phyloP scores from a whole-genome alignment of 2,329 filamentous ascomycete genomes.

The Chaetomium sp. region DNA sequence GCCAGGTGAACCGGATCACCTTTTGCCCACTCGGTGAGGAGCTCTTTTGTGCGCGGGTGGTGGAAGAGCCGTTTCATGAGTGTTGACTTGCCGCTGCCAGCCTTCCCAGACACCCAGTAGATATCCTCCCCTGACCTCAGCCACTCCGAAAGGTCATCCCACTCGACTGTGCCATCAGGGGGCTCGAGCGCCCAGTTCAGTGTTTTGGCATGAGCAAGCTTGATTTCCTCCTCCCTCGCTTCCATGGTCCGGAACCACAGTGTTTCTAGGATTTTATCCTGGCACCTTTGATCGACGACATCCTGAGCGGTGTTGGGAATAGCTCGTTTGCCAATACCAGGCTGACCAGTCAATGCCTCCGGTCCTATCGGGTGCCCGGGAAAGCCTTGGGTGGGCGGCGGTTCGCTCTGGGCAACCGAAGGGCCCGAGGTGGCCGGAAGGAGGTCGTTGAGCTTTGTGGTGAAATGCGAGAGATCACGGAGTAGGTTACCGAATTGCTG shows the following conservation, averaged over 20 bases:
- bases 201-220: conserved; percentile 17
- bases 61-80: conserved; percentile 36
- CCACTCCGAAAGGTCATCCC: conserved; percentile 25
- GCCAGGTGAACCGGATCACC: conserved; percentile 21
- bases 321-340: not conserved
- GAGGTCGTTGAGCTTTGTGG: conserved; percentile 26
- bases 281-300: not conserved
- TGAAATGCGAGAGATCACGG: conserved; percentile 27
- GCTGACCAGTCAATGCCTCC: not conserved
- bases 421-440: not conserved
- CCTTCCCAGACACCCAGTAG: conserved; percentile 34
- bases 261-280: conserved; percentile 9
- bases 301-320: not conserved
- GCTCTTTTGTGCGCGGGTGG: conserved; percentile 13
- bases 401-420: not conserved
- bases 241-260: conserved; percentile 29
- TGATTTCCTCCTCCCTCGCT: conserved; percentile 20
- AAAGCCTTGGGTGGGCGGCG: not conserved
- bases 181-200: conserved; percentile 9
- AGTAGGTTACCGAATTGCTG: conserved; percentile 29
- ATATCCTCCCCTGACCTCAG: conserved; percentile 15
- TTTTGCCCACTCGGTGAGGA: conserved; percentile 28
- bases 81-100: conserved; percentile 37
- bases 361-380: not conserved
- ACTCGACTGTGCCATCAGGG: not conserved